Evolutionary conservation across 176 grass and related monocot genomes (phyloP).

Genomic region (Coix lacrymajobi): DNA sequence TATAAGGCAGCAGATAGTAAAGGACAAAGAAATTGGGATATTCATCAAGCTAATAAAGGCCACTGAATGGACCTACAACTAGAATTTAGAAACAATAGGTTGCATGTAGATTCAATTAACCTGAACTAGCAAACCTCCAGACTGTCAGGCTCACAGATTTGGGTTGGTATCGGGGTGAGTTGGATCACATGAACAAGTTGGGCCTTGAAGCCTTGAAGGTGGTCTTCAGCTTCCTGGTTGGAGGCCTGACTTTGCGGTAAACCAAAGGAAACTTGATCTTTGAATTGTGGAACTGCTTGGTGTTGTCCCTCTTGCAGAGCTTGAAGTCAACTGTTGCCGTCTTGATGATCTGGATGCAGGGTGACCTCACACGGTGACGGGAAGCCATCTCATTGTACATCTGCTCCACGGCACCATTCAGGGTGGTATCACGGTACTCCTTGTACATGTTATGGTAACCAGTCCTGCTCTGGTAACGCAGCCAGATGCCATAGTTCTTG

Average conservation of each 20-base stretch:
- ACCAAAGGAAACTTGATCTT: conserved; percentile 75
- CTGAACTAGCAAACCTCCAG: conserved; percentile 17
- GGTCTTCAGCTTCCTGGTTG: conserved; percentile 81
- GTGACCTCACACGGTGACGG: conserved; percentile 70
- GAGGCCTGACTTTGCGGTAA: conserved; percentile 70
- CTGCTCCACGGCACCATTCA: conserved; percentile 82
- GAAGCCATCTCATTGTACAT: conserved; percentile 98
- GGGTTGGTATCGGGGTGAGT: background rate
- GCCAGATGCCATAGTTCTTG: conserved; percentile 95
- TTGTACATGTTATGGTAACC: conserved; percentile 99
- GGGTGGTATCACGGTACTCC: conserved; percentile 85
- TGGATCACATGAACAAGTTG: conserved; percentile 74
- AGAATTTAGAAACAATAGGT: background rate
- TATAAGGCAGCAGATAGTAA: background rate
- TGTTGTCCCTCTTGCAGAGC: conserved; percentile 93
- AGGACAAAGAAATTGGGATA: background rate
- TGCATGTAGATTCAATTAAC: conserved; percentile 2
- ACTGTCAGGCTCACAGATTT: conserved; percentile 5
- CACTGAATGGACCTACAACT: background rate
- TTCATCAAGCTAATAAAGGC: conserved; percentile 11
- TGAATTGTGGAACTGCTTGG: conserved; percentile 86
- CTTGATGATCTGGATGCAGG: conserved; percentile 95
- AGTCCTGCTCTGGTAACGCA: conserved; percentile 82
- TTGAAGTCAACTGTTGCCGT: conserved; percentile 65
- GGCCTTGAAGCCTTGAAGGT: conserved; percentile 92